phyloP scores from a whole-genome alignment of 2,329 filamentous ascomycete genomes.

The Tricladium varicosporioides region DNA sequence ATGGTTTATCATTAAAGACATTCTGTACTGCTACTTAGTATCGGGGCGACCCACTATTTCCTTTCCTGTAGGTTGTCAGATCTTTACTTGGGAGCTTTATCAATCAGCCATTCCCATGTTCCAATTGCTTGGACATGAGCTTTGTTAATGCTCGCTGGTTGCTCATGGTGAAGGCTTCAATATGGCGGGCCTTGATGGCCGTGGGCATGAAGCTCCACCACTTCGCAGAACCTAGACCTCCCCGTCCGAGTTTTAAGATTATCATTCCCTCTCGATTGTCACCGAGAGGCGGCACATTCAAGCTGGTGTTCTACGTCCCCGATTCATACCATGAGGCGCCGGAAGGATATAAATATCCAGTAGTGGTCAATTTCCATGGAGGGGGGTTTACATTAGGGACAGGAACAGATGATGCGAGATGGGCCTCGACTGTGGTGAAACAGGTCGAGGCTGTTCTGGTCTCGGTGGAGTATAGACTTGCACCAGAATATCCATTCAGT shows the following conservation, averaged over 20 bases:
- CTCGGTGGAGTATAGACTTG: conserved; percentile 66
- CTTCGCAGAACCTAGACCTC: conserved; percentile 31
- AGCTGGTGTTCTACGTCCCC: conserved; percentile 44
- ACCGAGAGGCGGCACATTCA: conserved; percentile 32
- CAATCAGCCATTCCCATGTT: too few species aligned
- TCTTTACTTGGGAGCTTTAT: too few species aligned
- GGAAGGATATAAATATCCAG: conserved; percentile 40
- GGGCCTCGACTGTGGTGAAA: conserved; percentile 52
- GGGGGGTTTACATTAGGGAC: conserved; percentile 65
- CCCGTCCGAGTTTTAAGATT: conserved; percentile 32
- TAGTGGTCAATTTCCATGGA: conserved; percentile 65
- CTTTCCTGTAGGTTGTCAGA: too few species aligned
- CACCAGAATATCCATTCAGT: conserved; percentile 63
- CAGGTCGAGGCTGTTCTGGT: conserved; percentile 56
- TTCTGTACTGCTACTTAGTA: neutral
- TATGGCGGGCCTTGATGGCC: conserved; percentile 36
- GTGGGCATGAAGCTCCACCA: conserved; percentile 36
- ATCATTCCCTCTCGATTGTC: conserved; percentile 33
- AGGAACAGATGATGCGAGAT: conserved; percentile 62
- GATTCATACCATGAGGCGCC: conserved; percentile 35
- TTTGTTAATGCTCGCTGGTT: conserved; percentile 16
- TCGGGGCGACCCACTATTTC: neutral
- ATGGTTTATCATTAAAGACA: neutral
- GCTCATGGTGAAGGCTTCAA: conserved; percentile 32
- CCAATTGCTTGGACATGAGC: conserved; percentile 15